These are phyloP conservation scores for Lavandula angustifolia DNA, from an alignment of 257 asterid species.

Conservation along the genomic window DNA sequence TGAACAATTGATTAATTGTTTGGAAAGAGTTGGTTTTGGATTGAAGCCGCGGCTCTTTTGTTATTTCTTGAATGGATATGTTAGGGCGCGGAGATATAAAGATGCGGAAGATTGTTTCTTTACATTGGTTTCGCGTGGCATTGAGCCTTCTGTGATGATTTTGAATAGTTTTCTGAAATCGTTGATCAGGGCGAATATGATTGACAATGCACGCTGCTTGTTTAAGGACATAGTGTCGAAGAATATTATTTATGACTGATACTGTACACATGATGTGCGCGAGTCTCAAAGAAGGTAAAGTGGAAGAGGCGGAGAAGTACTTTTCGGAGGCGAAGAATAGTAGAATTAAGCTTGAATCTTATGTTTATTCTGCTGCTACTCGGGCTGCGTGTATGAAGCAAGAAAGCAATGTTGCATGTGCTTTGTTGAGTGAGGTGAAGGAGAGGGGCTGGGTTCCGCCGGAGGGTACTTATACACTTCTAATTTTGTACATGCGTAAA, in stretches of 20 bases:
- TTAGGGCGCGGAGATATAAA: slow-evolving; percentile 45
- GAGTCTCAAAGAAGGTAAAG: slow-evolving; percentile 53
- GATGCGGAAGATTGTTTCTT: slow-evolving; percentile 67
- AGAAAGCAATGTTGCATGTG: slow-evolving; percentile 41
- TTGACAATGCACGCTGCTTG: slow-evolving; percentile 45
- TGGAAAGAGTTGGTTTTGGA: slow-evolving; percentile 51
- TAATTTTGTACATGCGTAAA: slow-evolving; percentile 64
- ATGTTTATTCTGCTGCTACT: slow-evolving; percentile 52
- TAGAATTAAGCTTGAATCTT: slow-evolving; percentile 52
- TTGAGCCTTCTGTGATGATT: slow-evolving; percentile 36
- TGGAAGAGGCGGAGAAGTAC: slow-evolving; percentile 54
- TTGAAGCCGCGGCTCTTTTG: slow-evolving; percentile 45
- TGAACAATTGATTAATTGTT: slow-evolving; percentile 45
- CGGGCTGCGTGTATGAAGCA: slow-evolving; percentile 56
- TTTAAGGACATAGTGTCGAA: slow-evolving; percentile 43
- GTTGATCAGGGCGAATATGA: slow-evolving; percentile 51
- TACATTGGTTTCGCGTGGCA: slow-evolving; percentile 45
- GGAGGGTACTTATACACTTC: slow-evolving; percentile 52
- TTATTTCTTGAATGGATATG: slow-evolving; percentile 57
- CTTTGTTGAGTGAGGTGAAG: slow-evolving; percentile 74
- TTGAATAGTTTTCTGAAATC: slow-evolving; percentile 50
- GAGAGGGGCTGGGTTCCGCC: slow-evolving; percentile 67
- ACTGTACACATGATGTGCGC: slow-evolving; percentile 65
- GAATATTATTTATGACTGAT: slow-evolving; percentile 44
- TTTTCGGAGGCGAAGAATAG: slow-evolving; percentile 54